Evolutionary conservation across 2,329 filamentous ascomycete species (phyloP).

Genomic region (Colletotrichum higginsianum): DNA sequence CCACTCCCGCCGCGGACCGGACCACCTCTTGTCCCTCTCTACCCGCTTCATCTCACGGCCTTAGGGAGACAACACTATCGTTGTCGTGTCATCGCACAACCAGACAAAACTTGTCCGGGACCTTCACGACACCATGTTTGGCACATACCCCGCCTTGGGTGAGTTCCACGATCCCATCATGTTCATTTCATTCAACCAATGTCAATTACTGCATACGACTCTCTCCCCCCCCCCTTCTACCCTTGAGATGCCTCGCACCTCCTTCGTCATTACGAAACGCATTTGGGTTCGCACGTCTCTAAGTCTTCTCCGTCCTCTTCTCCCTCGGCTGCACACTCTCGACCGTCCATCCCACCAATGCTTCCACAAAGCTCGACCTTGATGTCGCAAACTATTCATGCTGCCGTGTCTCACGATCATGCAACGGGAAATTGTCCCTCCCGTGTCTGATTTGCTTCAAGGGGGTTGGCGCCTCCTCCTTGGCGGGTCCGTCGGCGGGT

Average conservation of each 20-base stretch:
- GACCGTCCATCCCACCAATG: constrained; percentile 11
- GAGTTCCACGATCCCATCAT: constrained; percentile 46
- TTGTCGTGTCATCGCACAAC: constrained; percentile 21
- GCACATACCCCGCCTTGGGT: constrained; percentile 58
- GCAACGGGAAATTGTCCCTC: constrained; percentile 47
- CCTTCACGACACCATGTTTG: constrained; percentile 57
- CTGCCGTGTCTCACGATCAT: constrained; percentile 43
- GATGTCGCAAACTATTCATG: constrained; percentile 41
- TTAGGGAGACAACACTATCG: not conserved
- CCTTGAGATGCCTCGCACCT: not conserved
- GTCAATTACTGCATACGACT: not conserved
- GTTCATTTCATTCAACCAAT: constrained; percentile 17
- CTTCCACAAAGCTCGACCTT: constrained; percentile 5
- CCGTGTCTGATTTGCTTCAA: constrained; percentile 37
- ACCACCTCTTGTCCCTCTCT: constrained; percentile 7
- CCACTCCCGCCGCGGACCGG: constrained; percentile 24
- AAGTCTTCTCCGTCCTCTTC: not conserved
- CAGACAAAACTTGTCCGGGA: constrained; percentile 13
- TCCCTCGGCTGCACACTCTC: not conserved
- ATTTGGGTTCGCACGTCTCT: not conserved
- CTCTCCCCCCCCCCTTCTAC: no score
- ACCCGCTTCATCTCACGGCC: constrained; percentile 16
- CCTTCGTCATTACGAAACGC: not conserved
- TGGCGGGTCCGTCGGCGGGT: constrained; percentile 30
- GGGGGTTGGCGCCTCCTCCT: constrained; percentile 12